Evolutionary conservation across 768 basidiomycete genomes (phyloP).

Genomic region (Mycena indigotica): DNA sequence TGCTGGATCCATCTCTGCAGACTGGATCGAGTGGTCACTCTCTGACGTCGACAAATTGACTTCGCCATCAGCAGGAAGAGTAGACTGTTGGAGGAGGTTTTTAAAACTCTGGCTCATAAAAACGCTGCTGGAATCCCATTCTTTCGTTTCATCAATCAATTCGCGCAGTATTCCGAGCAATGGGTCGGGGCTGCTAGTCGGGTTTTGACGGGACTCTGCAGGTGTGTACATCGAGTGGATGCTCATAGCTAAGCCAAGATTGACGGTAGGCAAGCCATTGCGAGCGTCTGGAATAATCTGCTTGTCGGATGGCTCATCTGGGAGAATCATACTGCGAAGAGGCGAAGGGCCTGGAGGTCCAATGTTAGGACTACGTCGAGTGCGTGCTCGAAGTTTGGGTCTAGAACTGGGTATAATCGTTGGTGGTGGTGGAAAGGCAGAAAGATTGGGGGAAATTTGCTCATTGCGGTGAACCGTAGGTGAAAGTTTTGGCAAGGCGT

Average conservation of each 20-base stretch:
- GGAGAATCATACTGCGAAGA: conserved; percentile 46
- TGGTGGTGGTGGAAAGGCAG: conserved; percentile 15
- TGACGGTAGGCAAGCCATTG: background rate
- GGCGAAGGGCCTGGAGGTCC: conserved; percentile 56
- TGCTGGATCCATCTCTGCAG: conserved; percentile 27
- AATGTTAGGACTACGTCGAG: conserved; percentile 39
- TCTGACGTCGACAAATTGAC: conserved; percentile 4
- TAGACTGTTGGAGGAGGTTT: conserved; percentile 41
- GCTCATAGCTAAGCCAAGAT: background rate
- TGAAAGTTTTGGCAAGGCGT: conserved; percentile 5
- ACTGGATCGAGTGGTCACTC: conserved; percentile 14
- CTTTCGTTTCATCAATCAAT: conserved; percentile 50
- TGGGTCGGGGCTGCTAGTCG: conserved; percentile 32
- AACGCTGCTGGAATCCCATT: conserved; percentile 49
- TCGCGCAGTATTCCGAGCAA: conserved; percentile 49
- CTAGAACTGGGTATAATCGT: conserved; percentile 4
- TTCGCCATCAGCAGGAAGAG: conserved; percentile 5
- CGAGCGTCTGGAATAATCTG: background rate
- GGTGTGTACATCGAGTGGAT: background rate
- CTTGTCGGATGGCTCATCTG: conserved; percentile 31
- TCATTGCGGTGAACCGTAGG: background rate
- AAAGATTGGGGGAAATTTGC: conserved; percentile 11
- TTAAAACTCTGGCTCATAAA: conserved; percentile 53
- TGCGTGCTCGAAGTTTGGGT: conserved; percentile 26
- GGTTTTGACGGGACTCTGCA: conserved; percentile 9